Base-by-base conservation (phyloP, 2,329 filamentous ascomycete species). In the Venturia asperata region DNA sequence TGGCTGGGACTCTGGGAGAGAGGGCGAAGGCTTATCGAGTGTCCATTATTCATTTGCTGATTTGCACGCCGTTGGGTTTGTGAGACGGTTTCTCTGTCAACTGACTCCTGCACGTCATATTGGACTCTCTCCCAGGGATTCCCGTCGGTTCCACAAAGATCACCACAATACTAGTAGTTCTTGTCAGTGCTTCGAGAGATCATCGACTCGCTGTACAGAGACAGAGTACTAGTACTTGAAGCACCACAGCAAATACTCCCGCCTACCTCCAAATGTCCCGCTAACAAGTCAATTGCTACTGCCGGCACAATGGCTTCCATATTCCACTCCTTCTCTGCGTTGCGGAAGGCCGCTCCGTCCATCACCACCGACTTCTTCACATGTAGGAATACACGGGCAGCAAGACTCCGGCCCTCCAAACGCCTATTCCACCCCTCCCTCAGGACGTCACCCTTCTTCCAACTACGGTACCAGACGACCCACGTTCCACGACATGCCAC, bases 341-440 rank as follows among this genome's bases (percentile, higher is more conserved):
- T 77, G 73, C 70, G 74, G 65, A 72, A 70, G 15, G 74, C 74
- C 9, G 74, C 75, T 24, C 75, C 76, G 27, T 73, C 74, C 15
- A 74, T 77, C 64, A 71, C 74, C 3, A 71, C 70, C 49, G 70
- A 74, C 3, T 72, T 77, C 39, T 76, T 76, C 65, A 71, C 71
- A 52, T 72, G 69, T 68, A 68, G 69, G 21, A 72, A 74, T 37
- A 74, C 73, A 68, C 69, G 39, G 30, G 30, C 43, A 39, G 24
- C 52, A 42, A 45, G 58, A 62, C n/a, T 39, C 21, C 64, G 30
- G 42, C 41, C 37, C n/a, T 39, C 11, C 27, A 41, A 27, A 21
- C 60, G 34, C 21, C 27, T 65, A 21, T 67, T 49, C 69, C 67
- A 63, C 69, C 67, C 15, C 68, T 37, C 69, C 66, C 39, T 34